Percentiles rank a stretch among this genome's conserved stretches.
phyloP scores from a whole-genome alignment of 225 moss, liverwort and hornwort genomes.

The Takakia lepidozioides region DNA sequence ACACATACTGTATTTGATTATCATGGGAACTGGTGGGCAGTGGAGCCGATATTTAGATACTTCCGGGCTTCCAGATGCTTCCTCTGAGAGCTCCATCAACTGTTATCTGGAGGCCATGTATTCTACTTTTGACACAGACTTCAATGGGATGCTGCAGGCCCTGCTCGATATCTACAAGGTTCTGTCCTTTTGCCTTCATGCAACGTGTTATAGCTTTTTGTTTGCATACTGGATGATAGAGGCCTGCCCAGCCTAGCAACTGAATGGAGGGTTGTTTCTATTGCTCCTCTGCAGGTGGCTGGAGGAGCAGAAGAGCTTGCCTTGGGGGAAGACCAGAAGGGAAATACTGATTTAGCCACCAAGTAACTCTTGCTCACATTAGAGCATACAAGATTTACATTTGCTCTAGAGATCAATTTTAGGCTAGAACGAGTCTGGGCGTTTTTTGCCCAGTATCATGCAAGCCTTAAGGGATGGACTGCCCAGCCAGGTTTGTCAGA shows the following conservation, averaged over 20 bases:
- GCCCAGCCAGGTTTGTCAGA: no score
- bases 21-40: constrained; percentile 26
- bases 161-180: constrained; percentile 68
- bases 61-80: constrained; percentile 79
- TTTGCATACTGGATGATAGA: no score
- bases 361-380: no score
- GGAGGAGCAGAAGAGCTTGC: constrained; percentile 65
- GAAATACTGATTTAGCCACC: constrained; percentile 59
- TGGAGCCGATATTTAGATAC: constrained; percentile 84
- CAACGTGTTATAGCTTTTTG: no score
- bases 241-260: no score
- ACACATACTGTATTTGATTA: no score
- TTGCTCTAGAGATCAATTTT: no score
- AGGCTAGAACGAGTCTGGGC: no score
- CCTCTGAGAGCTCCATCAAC: constrained; percentile 65
- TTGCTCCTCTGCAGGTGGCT: constrained; percentile 39
- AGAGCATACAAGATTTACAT: no score
- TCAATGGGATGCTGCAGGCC: constrained; percentile 45
- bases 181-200: background rate
- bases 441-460: no score
- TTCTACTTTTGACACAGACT: constrained; percentile 61
- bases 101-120: constrained; percentile 56
- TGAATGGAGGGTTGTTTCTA: no score
- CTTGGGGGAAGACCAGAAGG: constrained; percentile 76
- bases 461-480: no score